Base-by-base conservation (phyloP, 2,329 filamentous ascomycete genomes). In the Fusarium sp. region DNA sequence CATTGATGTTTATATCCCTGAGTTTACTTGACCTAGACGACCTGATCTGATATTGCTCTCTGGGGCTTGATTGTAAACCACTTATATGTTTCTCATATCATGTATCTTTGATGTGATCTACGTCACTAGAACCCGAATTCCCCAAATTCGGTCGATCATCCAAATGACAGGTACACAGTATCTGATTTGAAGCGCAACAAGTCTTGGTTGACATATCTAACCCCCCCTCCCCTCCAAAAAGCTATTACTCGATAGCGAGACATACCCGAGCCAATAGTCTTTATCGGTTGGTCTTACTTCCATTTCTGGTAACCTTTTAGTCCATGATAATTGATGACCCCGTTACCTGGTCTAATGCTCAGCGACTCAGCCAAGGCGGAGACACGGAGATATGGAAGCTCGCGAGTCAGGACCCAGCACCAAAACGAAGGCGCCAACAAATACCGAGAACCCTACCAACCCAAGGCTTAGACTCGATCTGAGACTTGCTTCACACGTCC, bases 361-460 rank as follows among this genome's bases (percentile, higher is more conserved):
- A 31, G 29, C 29, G 29, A 11, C 29, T 41, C 45, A 36, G 43
- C 51, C 41, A 64, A 58, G 45, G 35, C 36, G 59, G 59, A 40
- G 18, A 25, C 36, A 40, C 51, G 51, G 58, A 43, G 25, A 46
- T 31, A 11, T 37, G 45, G 60, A 43, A 46, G 50, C 45, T 41
- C n/a, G 29, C 40, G 60, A 63, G 60, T 63, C 60, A 63, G 60
- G 45, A 20, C 27, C 25, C 25, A 41, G 36, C 41, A 47, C 35
- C 11, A 36, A n/a, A 36, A 43, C 39, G 35, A 55, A 47, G 37
- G 37, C 15, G 25, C 25, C 36, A 33, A 31, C n/a, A 49, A 40
- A 41, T 41, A 58, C 43, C 51, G 35, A 45, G 50, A 58, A 39
- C 51, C 43, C 46, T 63, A 40, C 43, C 51, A 35, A 58, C 31